Conservation (phyloP, 2,329 filamentous ascomycete genomes). For the Aspergillus texensis region DNA sequence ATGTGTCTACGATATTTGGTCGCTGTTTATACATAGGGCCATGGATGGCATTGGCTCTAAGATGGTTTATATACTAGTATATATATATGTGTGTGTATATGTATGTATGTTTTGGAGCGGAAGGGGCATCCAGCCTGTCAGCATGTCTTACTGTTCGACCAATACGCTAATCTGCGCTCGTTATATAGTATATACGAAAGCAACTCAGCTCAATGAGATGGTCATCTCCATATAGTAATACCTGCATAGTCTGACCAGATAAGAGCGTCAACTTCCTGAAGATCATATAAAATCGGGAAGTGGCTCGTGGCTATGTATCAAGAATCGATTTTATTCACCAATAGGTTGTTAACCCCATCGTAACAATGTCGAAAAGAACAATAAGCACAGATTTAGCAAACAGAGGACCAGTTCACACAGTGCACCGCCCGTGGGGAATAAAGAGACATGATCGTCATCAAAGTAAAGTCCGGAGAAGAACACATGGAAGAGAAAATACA, state of each 20-base stretch:
- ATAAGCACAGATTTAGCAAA: background rate
- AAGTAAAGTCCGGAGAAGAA: background rate
- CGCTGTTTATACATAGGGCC: too few species aligned
- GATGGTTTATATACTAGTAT: background rate
- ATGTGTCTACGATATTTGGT: background rate
- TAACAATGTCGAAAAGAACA: background rate
- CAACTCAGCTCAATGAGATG: background rate
- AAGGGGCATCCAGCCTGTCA: background rate
- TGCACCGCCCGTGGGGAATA: background rate
- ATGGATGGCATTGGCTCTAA: background rate
- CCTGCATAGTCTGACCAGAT: background rate
- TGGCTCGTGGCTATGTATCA: background rate
- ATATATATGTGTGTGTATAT: background rate
- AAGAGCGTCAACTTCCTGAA: background rate
- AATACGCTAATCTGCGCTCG: too few species aligned
- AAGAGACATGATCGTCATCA: conserved; percentile 1
- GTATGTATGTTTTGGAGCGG: background rate
- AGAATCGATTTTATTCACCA: background rate
- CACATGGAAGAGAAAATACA: background rate
- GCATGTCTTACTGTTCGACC: background rate
- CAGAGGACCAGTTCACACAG: background rate
- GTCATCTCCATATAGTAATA: background rate
- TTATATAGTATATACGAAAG: background rate
- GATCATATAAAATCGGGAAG: background rate
- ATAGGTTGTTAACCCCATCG: background rate